Base-by-base conservation (phyloP, 371 early-diverging fungal species). In the Coemansia sp. region DNA sequence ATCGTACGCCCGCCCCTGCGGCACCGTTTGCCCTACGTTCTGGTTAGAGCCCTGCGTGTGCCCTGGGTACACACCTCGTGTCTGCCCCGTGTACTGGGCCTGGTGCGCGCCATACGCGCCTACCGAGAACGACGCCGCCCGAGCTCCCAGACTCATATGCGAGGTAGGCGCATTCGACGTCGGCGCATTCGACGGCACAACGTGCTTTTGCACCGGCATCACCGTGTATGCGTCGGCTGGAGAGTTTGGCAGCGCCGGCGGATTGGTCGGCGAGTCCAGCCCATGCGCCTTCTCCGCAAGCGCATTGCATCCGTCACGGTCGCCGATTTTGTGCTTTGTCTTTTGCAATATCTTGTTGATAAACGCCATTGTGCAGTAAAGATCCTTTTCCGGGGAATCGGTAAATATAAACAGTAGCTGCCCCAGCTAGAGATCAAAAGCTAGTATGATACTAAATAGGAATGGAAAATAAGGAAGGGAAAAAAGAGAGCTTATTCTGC, bases 321-420 rank as follows among this genome's bases (percentile, higher is more conserved):
- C 72, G 36, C 72, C 57, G 64, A 76, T 79, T 62, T 76, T 79
- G 65, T 58, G 61, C 69, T 71, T 78, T 46, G 80, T 79, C 69
- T 79, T 79, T 60, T 79, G 77, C 41, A 79, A 41, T 51, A 79
- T 79, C 63, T 76, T 74, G 67, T 79, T 79, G 58, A 79, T 76
- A 60, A 79, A 79, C 48, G 80, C 76, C 80, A 79, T 79, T 2
- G 9, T 58, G 54, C 32, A 23, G n/a, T 28, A 21, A 26, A 29
- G n/a, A 23, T 17, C 19, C 15, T 21, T 24, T 9, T 13, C 29
- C 57, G 7, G 39, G 29, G 11, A 9, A 19, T 17, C 21, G 58
- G 13, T 17, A 40, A 44, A 44, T 15, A 44, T 15, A 61, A 51
- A 19, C 17, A 32, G 23, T 54, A 28, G 28, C 11, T 24, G 2